These are phyloP conservation scores for Erysimum pusillum DNA, from an alignment of 441 rosid species.

Conservation along the genomic window DNA sequence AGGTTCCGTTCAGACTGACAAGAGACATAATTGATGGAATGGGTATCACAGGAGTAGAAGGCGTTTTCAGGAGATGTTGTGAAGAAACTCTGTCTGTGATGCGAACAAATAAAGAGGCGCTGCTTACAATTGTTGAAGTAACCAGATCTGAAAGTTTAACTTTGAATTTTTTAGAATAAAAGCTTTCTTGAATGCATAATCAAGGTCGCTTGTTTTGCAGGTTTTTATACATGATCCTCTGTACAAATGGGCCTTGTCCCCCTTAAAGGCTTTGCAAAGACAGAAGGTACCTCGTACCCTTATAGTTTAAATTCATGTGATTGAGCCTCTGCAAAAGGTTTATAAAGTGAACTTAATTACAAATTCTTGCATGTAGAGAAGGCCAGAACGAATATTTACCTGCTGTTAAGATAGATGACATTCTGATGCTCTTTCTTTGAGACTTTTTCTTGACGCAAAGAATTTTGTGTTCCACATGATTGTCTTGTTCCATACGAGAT, in stretches of 20 bases:
- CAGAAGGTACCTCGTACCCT: constrained; percentile 76
- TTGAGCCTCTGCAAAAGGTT: constrained; percentile 6
- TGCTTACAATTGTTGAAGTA: constrained; percentile 96
- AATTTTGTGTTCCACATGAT: not conserved
- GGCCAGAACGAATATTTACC: not conserved
- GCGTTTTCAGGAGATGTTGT: constrained; percentile 95
- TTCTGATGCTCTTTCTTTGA: constrained; percentile 7
- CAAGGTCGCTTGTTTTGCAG: constrained; percentile 56
- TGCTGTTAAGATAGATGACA: constrained; percentile 22
- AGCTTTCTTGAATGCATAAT: constrained; percentile 17
- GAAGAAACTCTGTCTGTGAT: constrained; percentile 95
- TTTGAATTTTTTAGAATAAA: not conserved
- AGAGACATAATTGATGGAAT: constrained; percentile 96
- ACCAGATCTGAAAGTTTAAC: constrained; percentile 23
- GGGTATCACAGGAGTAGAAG: constrained; percentile 99
- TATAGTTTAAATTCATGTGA: constrained; percentile 1
- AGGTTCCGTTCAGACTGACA: constrained; percentile 98
- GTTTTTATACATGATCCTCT: constrained; percentile 98
- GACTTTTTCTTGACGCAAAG: not conserved
- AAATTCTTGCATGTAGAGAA: not conserved
- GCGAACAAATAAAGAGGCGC: constrained; percentile 97
- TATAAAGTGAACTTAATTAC: constrained; percentile 6
- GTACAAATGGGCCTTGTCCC: constrained; percentile 98
- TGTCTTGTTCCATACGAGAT: constrained; percentile 1
- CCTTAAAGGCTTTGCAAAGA: constrained; percentile 97